Evolutionary conservation across 345 rosid genomes (phyloP), one percentile per base, ranked within the genome.

Genomic region (Hevea brasiliensis): DNA sequence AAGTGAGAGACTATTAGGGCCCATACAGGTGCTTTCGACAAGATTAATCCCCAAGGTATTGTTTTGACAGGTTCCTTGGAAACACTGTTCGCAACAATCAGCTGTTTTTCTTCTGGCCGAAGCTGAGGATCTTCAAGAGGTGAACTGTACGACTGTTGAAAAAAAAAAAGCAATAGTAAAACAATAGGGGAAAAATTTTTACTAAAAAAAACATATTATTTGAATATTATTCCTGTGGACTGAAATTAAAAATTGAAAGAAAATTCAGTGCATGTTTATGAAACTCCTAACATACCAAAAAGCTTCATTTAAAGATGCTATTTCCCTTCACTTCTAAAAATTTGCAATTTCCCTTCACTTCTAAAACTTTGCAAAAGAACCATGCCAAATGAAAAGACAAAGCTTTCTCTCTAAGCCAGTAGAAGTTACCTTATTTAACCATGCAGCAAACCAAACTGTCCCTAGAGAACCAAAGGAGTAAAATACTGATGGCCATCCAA

Each of bases 401-500:
- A n/a, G n/a, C n/a, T n/a, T n/a, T n/a, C n/a, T n/a, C n/a, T n/a
- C n/a, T n/a, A n/a, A n/a, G n/a, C 24, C 15, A 71, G 68, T 18
- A 21, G 26, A 56, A 37, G 53, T 77, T 75, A 94, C 97, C 94
- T 92, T 90, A 67, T 75, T 90, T 71, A 92, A 76, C 98, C 97
- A 92, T 26, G 87, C 61, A 48, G 89, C 66, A 68, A 92, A 65
- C 98, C 98, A 94, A 51, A 94, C 87, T 54, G 91, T 87, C 65
- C 98, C 97, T 17, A 92, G 87, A 35, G 98, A 94, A 67, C 98
- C 97, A 32, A 94, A 94, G 69, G 98, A 90, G 82, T 86, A 92
- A 77, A 94, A 94, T 60, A 94, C 97, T 4, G 98, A 92, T 11
- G 98, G 93, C 98, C 97, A 94, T 64, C 97, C 97, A 81, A 82